Conservation (phyloP, 2,329 filamentous ascomycete genomes). For the Talaromyces atroroseus region DNA sequence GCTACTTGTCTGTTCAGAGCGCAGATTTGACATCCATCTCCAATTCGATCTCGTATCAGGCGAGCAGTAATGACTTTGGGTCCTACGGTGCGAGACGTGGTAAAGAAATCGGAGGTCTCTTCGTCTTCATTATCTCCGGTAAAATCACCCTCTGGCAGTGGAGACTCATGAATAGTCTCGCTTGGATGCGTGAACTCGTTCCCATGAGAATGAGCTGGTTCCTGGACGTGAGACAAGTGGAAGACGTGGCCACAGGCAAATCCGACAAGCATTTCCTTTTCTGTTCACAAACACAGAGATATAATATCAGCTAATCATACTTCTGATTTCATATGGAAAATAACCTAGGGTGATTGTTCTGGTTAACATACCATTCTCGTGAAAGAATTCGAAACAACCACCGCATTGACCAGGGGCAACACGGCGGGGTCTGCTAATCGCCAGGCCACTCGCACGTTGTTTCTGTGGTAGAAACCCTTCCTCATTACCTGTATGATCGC, state of each 20-base stretch:
- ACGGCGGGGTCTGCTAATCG: constrained; percentile 1
- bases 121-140: constrained; percentile 11
- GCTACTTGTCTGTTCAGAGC: constrained; percentile 32
- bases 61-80: constrained; percentile 84
- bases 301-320: neutral
- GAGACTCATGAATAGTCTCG: constrained; percentile 11
- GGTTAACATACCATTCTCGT: constrained; percentile 30
- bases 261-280: constrained; percentile 55
- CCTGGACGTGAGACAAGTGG: constrained; percentile 57
- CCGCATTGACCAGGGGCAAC: constrained; percentile 30
- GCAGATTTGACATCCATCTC: constrained; percentile 38
- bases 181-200: constrained; percentile 12
- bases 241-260: constrained; percentile 67
- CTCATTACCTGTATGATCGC: constrained; percentile 13
- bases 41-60: constrained; percentile 65
- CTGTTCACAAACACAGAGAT: constrained; percentile 22
- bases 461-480: neutral
- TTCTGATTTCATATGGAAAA: neutral
- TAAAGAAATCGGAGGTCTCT: constrained; percentile 14
- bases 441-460: neutral
- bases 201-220: constrained; percentile 26
- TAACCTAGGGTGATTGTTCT: neutral
- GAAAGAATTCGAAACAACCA: constrained; percentile 34
- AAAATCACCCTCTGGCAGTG: constrained; percentile 11
- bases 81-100: constrained; percentile 58